Evolutionary conservation across 2,329 filamentous ascomycete species (phyloP).

Genomic region (Monosporascus sp.): DNA sequence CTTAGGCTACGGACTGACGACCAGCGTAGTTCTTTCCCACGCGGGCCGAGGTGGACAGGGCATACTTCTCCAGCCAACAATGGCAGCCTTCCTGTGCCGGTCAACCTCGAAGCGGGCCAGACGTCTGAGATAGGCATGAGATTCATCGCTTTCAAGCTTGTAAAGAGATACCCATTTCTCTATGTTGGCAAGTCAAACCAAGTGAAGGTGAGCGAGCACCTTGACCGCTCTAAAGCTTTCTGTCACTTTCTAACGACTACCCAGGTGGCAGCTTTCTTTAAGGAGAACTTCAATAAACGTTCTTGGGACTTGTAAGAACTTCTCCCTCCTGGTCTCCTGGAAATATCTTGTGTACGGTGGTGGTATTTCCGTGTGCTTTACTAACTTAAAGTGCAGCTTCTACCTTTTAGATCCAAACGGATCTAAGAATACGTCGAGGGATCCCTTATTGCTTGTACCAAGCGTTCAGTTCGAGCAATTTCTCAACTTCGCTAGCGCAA

Average conservation of each 20-base stretch:
- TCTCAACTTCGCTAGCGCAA: constrained; percentile 58
- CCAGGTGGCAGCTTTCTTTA: constrained; percentile 47
- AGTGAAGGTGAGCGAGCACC: constrained; percentile 34
- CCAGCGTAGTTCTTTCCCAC: background rate
- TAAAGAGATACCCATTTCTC: constrained; percentile 53
- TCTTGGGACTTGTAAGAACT: constrained; percentile 71
- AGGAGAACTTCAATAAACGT: constrained; percentile 47
- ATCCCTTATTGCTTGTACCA: constrained; percentile 62
- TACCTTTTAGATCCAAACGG: constrained; percentile 34
- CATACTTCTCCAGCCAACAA: background rate
- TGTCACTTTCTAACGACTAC: constrained; percentile 3
- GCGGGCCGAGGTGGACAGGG: background rate
- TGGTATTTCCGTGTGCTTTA: background rate
- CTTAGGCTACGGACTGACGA: background rate
- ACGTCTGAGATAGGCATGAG: constrained; percentile 15
- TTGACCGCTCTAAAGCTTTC: background rate
- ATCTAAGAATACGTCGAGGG: constrained; percentile 11
- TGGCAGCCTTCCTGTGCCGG: background rate
- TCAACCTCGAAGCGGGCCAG: constrained; percentile 21
- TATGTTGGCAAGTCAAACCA: constrained; percentile 52
- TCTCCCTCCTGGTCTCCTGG: background rate
- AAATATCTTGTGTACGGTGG: background rate
- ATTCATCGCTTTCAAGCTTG: constrained; percentile 46
- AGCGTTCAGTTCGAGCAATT: constrained; percentile 60
- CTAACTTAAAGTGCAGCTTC: constrained; percentile 43